Conservation (phyloP, 345 rosid species). For the Eucalyptus globulus region DNA sequence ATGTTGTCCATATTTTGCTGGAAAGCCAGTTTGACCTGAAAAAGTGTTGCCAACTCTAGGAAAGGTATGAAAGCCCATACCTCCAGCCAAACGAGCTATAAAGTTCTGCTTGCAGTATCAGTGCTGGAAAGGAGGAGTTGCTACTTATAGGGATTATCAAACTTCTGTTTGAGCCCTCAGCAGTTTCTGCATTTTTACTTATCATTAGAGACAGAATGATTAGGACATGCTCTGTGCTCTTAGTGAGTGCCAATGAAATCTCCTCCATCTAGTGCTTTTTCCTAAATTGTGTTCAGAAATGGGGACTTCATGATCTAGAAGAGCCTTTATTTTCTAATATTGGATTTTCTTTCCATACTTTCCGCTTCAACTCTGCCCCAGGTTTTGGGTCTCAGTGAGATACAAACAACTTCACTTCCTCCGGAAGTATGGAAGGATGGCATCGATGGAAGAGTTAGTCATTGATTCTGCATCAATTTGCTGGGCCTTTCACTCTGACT, state of each 20-base stretch:
- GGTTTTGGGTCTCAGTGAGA: constrained; percentile 82
- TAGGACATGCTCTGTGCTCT: neutral
- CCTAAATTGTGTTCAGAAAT: neutral
- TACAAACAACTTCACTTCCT: constrained; percentile 50
- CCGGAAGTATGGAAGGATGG: constrained; percentile 45
- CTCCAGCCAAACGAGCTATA: neutral
- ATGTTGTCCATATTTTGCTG: neutral
- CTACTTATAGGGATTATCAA: neutral
- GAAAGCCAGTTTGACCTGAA: neutral
- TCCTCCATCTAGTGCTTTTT: neutral
- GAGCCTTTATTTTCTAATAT: neutral
- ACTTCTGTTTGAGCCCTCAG: neutral
- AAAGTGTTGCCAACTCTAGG: neutral
- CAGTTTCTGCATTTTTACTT: neutral
- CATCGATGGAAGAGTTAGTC: constrained; percentile 49
- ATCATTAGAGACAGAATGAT: neutral
- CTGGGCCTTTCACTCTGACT: constrained; percentile 95
- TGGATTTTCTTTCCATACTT: neutral
- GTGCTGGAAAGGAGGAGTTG: neutral
- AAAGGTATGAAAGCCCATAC: neutral
- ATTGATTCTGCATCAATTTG: constrained; percentile 53
- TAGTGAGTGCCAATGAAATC: neutral
- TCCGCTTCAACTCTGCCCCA: neutral
- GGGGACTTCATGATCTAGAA: neutral
- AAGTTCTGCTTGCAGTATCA: neutral